Conservation (phyloP, 257 asterid species). For the Jaltomata sinuosa region DNA sequence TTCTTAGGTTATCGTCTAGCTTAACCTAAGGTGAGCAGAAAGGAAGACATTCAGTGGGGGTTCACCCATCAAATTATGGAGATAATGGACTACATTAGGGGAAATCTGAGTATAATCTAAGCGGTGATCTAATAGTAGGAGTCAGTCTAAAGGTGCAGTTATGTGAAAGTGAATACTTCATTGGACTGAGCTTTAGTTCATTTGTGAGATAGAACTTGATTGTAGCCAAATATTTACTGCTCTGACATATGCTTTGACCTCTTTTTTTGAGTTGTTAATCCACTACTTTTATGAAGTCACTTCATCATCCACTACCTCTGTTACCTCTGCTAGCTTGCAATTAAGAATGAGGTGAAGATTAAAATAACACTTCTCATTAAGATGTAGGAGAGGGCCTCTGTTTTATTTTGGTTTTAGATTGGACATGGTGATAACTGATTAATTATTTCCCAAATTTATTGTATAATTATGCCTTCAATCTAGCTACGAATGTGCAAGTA, state of each 20-base stretch:
- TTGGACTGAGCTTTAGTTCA: neutral
- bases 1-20: constrained; percentile 97
- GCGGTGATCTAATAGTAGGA: neutral
- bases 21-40: constrained; percentile 35
- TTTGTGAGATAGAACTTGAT: neutral
- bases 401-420: neutral
- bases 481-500: neutral
- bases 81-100: neutral
- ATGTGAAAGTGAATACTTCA: neutral
- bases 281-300: too few relatives aligned
- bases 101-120: neutral
- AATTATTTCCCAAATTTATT: neutral
- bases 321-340: too few relatives aligned
- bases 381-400: too few relatives aligned
- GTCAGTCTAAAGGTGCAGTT: neutral
- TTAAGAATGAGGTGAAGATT: too few relatives aligned
- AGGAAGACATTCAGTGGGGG: neutral
- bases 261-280: too few relatives aligned
- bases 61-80: neutral
- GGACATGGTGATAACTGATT: neutral
- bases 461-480: neutral
- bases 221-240: neutral
- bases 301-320: too few relatives aligned
- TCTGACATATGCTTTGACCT: too few relatives aligned
- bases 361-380: too few relatives aligned